These are phyloP conservation scores for Aureobasidium sp. DNA, from an alignment of 2,329 filamentous ascomycete genomes.

Conservation along the genomic window DNA sequence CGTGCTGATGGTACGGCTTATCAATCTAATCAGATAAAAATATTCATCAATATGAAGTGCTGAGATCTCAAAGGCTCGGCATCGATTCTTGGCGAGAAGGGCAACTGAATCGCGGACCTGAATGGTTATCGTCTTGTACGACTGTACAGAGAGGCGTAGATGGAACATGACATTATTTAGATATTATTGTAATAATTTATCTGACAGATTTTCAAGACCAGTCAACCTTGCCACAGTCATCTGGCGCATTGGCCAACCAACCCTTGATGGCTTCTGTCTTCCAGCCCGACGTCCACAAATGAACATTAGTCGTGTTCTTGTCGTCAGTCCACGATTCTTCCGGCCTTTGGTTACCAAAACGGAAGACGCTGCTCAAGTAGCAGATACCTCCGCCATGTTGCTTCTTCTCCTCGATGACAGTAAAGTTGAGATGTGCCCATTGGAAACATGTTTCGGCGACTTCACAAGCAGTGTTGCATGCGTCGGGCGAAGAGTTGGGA, in stretches of 20 bases:
- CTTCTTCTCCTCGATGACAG: neutral
- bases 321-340: slow-evolving; percentile 21
- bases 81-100: slow-evolving; percentile 7
- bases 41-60: too few species aligned
- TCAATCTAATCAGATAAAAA: slow-evolving; percentile 16
- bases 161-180: too few species aligned
- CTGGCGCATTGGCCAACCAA: neutral
- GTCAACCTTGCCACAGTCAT: neutral
- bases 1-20: too few species aligned
- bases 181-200: too few species aligned
- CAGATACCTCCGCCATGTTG: slow-evolving; percentile 17
- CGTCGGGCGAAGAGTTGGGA: slow-evolving; percentile 16
- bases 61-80: slow-evolving; percentile 6
- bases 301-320: neutral
- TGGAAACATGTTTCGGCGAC: slow-evolving; percentile 15
- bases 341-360: slow-evolving; percentile 18
- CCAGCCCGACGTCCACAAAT: slow-evolving; percentile 2
- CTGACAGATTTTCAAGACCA: neutral
- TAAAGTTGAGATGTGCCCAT: slow-evolving; percentile 22
- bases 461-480: slow-evolving; percentile 16
- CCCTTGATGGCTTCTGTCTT: neutral
- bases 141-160: too few species aligned
- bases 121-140: too few species aligned
- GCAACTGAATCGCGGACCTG: neutral
- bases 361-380: slow-evolving; percentile 21